Evolutionary conservation across 176 grass and related monocot species (phyloP).

Genomic region (bread wheat (Triticum aestivum)): IWGSC_CS_RefSeq_v2.1 NC_057808.1:523891649-523892148

Average conservation of each 20-base stretch:
- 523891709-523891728: slow-evolving; percentile 2
- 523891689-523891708: neutral
- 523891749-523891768: slow-evolving; percentile 39
- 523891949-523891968: neutral
- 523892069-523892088: too few relatives aligned
- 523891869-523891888: neutral
- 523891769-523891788: slow-evolving; percentile 32
- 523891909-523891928: neutral
- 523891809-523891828: slow-evolving; percentile 21
- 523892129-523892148: too few relatives aligned
- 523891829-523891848: neutral
- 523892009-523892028: neutral
- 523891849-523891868: neutral
- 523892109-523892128: too few relatives aligned
- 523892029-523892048: too few relatives aligned
- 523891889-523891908: neutral
- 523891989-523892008: neutral
- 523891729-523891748: slow-evolving; percentile 12
- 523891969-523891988: neutral
- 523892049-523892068: too few relatives aligned
- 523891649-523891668: too few relatives aligned
- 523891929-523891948: slow-evolving; percentile 3
- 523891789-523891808: slow-evolving; percentile 23
- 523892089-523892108: too few relatives aligned
- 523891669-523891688: too few relatives aligned